Evolutionary conservation across 495 filamentous ascomycete genomes (phyloP), one percentile per base, ranked within the genome.

Genomic region (Monascus purpureus): DNA sequence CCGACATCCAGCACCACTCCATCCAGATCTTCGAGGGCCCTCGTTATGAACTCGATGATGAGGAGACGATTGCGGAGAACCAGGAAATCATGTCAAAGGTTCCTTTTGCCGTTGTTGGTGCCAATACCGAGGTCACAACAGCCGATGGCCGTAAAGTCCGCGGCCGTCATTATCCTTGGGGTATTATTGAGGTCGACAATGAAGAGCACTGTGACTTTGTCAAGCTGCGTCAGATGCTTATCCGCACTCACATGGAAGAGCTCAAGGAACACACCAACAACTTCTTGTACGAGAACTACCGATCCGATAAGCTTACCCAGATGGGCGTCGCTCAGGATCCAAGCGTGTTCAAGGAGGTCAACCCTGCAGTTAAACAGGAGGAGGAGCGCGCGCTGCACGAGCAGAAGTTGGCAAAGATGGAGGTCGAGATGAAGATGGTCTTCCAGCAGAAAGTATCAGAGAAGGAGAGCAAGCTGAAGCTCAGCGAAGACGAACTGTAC

Each of bases 231-330:
- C 90, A 97, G 59, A 97, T 97, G 90, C 75, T 97, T 46, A 96
- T 97, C 63, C 83, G 90, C 61, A 97, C 90, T 37, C 90, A 97
- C 73, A 97, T 97, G 90, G 90, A 97, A 53, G 90, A 97, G 67
- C 83, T 97, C 63, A 97, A 97, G 76, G 90, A 97, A 69, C 84
- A 96, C 72, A 97, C 90, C 58, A 97, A 94, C 77, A 96, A 97
- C 68, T 69, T 70, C 39, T 69, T 97, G 40, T 97, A 97, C 65
- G 90, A 97, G 69, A 95, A 96, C 68, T 97, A 96, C 73, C 80
- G 90, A 55, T 93, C 87, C 41, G 90, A 96, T 63, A 96, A 96
- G 73, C 85, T 97, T 50, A 87, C 83, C 42, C 72, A 77, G 47
- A 94, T 97, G 87, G 90, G 90, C 63, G 92, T 97, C 43, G 82